These are phyloP conservation scores for Protomyces inouyei DNA, from an alignment of 1,139 yeast species.

Conservation along the genomic window DNA sequence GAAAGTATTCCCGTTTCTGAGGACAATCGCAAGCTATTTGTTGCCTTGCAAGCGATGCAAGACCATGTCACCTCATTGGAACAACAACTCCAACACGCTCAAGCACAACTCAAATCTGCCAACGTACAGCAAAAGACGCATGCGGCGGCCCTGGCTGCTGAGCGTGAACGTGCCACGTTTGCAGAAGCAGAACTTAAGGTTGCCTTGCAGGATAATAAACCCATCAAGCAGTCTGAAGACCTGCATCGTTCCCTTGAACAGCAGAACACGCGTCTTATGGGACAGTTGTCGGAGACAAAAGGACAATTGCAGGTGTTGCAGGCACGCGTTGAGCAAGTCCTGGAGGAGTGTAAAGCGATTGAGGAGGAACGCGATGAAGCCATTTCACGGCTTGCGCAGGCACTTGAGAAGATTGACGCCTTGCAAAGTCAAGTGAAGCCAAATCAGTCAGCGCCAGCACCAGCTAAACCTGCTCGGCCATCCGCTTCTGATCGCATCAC, in stretches of 20 bases:
- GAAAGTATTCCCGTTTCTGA: conserved; percentile 33
- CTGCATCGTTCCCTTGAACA: not conserved
- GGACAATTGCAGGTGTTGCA: not conserved
- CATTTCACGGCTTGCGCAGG: conserved; percentile 28
- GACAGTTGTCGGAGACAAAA: not conserved
- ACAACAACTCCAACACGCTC: conserved; percentile 26
- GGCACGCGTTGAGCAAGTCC: conserved; percentile 27
- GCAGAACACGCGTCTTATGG: not conserved
- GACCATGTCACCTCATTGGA: conserved; percentile 32
- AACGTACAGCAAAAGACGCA: conserved; percentile 25
- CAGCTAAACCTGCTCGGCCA: not conserved
- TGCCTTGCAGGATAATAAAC: conserved; percentile 3
- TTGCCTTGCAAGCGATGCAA: conserved; percentile 32
- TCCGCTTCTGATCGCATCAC: conserved; percentile 3
- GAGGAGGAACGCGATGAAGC: conserved; percentile 33
- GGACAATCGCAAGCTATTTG: conserved; percentile 32
- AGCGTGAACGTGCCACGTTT: conserved; percentile 23
- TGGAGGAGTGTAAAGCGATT: conserved; percentile 13
- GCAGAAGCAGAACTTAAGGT: conserved; percentile 31
- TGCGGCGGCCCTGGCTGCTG: conserved; percentile 23
- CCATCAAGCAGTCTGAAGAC: not conserved
- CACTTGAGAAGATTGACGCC: conserved; percentile 28
- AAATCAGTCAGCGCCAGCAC: not conserved
- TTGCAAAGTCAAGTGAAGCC: conserved; percentile 21
- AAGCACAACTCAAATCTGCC: conserved; percentile 17